A percentile compares a stretch with the other conserved stretches of the same genome.
Evolutionary conservation across 176 grass and related monocot genomes (phyloP).

Genomic region (Raddia distichophylla): DNA sequence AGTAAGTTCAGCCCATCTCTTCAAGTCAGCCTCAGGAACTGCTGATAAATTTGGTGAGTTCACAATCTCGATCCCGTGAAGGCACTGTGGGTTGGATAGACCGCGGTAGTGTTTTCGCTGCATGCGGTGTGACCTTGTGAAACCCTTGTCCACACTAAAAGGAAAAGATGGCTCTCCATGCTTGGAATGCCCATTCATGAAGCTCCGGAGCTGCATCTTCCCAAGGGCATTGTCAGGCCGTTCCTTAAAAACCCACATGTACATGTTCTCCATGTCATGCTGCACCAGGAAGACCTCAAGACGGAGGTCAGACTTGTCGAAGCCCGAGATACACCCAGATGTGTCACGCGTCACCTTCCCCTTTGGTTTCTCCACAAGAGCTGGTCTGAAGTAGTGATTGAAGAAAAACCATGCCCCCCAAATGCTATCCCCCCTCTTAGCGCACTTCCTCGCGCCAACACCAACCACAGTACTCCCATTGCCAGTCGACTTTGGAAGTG

Average conservation of each 20-base stretch:
- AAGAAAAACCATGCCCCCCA: conserved; percentile 83
- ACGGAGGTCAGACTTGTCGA: conserved; percentile 64
- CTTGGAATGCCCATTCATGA: conserved; percentile 83
- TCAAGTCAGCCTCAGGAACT: conserved; percentile 54
- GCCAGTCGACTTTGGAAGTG: conserved; percentile 39
- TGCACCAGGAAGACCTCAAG: conserved; percentile 70
- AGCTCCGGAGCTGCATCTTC: conserved; percentile 76
- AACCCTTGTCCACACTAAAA: conserved; percentile 61
- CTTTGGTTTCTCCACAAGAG: conserved; percentile 57
- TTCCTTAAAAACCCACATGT: conserved; percentile 85
- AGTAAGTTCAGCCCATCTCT: conserved; percentile 71
- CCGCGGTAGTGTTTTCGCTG: conserved; percentile 71
- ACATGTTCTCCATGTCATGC: conserved; percentile 81
- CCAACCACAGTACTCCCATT: conserved; percentile 30
- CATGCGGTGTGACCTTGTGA: conserved; percentile 64
- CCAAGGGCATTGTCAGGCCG: conserved; percentile 63
- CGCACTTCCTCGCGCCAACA: conserved; percentile 46
- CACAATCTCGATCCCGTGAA: conserved; percentile 77
- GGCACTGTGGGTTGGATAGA: conserved; percentile 76
- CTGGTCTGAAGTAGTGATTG: conserved; percentile 69
- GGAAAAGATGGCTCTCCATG: conserved; percentile 66
- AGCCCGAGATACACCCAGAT: conserved; percentile 44
- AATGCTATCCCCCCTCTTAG: conserved; percentile 72
- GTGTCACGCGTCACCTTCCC: conserved; percentile 43
- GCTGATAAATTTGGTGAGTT: conserved; percentile 50